Base-by-base conservation (phyloP, 148 eudicot genomes). In the Suaeda aralocaspica region DNA sequence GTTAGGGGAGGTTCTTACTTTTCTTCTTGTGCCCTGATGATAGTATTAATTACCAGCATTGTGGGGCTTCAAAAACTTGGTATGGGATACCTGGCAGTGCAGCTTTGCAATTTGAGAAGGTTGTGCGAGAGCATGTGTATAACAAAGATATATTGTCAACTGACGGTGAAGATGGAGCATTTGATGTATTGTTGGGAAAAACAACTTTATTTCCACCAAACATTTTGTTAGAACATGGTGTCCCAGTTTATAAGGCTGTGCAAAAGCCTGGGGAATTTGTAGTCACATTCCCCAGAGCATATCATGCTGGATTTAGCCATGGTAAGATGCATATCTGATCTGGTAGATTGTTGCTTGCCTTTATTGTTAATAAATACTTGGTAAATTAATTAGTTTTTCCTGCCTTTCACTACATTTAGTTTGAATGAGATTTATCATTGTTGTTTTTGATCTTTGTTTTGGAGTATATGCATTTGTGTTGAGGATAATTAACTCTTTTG, bases 31-130 rank as follows among this genome's bases (percentile, higher is more conserved):
- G 21, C 49, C 56, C 44, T 65, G 22, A 26, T 67, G 78, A 79
- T 93, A 95, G 99, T 82, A 89, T 95, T 52, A 95, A 95, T 72
- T 95, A 91, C 76, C 99, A 95, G 66, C 99, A 95, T 74, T 91
- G 96, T 74, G 99, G 99, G 72, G 99, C 99, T 58, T 82, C 97
- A 69, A 95, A 95, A 87, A 95, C 99, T 53, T 95, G 99, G 99
- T 95, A 95, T 77, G 99, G 99, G 29, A 77, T 95, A 74, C 99
- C 99, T 74, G 97, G 99, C 76, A 86, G 69, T 73, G 88, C 96
- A 53, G 99, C 99, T 63, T 79, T 85, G 79, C 88, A 85, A 71
- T 95, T 95, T 82, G 99, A 95, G 67, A 91, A 89, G 79, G 97
- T 84, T 36, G 99, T 91, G 14, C 72, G 79, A 70, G 92, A 91